Evolutionary conservation across 2,329 filamentous ascomycete species (phyloP), one percentile per base, ranked within the genome.

Genomic region (Verticillium alfalfae): DNA sequence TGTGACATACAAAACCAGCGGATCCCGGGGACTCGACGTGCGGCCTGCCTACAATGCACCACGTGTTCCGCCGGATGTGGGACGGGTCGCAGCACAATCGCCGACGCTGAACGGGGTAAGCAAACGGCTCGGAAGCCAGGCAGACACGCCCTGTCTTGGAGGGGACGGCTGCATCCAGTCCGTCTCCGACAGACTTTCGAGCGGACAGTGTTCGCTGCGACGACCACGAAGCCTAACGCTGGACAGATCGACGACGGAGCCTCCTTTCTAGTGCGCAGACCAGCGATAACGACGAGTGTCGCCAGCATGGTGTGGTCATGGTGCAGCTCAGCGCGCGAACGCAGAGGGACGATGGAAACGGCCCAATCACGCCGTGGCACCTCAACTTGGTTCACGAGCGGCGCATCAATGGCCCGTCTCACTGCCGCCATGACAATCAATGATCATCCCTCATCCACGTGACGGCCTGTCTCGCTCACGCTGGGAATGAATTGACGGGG

Each of bases 351-450:
- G 45, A 9, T 41, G 12, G 6, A 15, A 7, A 15, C 16, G 39
- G n/a, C 45, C 26, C 45, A 52, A 52, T 52, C 45, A 52, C 9
- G 18, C 45, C 45, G 22, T 52, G 45, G 45, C 45, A 26, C 5
- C 18, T 18, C 45, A 26, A 18, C 36, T 38, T 38, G 10, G 34
- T n/a, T 38, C 16, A 57, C 36, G 34, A 34, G 26, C 57, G 57
- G 57, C 57, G 39, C 57, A 58, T 58, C 39, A 49, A 58, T 58
- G 22, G 38, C 22, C 57, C 57, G 57, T 34, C 12, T 22, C 7
- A 13, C 57, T 58, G 57, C 57, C 57, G 45, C 57, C 52, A 56
- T 60, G 52, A 60, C 59, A 57, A 9, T 38, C 22, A 31, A 31
- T 31, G 26, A 60, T 45, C 59, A 34, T 31, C 59, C 26, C 12